phyloP scores from a whole-genome alignment of 2,329 filamentous ascomycete genomes.

The Colletotrichum sublineola region DNA sequence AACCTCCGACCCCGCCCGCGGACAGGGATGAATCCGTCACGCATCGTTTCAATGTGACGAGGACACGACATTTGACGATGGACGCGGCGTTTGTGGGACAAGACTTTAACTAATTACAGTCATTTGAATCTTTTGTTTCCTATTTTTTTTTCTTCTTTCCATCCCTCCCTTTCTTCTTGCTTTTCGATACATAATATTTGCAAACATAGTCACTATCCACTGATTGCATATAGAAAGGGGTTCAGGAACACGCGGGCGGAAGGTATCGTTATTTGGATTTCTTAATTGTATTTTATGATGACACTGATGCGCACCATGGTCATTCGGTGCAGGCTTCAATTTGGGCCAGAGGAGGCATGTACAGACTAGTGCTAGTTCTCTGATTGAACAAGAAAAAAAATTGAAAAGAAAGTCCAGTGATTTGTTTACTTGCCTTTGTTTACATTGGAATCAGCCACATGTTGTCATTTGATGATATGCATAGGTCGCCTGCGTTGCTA shows the following conservation, averaged over 20 bases:
- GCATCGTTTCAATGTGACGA: conserved; percentile 60
- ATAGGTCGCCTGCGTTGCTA: neutral
- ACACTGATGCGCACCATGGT: conserved; percentile 18
- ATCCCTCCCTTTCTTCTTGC: conserved; percentile 3
- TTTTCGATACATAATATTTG: conserved; percentile 23
- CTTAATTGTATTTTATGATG: conserved; percentile 32
- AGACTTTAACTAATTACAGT: conserved; percentile 38
- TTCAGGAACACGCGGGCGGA: conserved; percentile 5
- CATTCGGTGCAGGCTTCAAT: conserved; percentile 19
- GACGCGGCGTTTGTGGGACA: conserved; percentile 34
- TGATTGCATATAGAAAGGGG: conserved; percentile 35
- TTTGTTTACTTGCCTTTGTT: conserved; percentile 32
- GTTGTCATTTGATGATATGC: neutral
- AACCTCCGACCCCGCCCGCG: conserved; percentile 62
- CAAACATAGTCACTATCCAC: conserved; percentile 18
- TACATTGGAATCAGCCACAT: neutral
- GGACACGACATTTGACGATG: conserved; percentile 42
- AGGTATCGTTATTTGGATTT: conserved; percentile 18
- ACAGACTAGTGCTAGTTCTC: conserved; percentile 18
- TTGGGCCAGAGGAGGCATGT: conserved; percentile 5
- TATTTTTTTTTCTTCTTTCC: neutral
- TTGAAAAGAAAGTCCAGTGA: neutral
- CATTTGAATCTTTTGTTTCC: conserved; percentile 31
- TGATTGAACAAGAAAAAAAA: neutral
- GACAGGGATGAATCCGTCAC: conserved; percentile 52